Base-by-base conservation (phyloP, 169 alveolate genomes). In the Plasmodium ovale region DNA sequence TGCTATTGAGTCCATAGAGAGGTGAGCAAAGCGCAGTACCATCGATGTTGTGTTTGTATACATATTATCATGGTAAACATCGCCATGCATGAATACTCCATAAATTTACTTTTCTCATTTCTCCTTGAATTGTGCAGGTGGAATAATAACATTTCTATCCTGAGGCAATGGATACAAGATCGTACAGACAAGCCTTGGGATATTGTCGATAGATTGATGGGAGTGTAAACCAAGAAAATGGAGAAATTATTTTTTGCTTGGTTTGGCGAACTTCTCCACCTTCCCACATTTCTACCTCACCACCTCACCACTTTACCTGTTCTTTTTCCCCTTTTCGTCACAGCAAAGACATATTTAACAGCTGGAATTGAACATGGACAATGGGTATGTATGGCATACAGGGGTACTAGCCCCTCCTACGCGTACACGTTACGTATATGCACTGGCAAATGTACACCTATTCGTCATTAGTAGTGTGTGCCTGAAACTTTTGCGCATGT, bases 81-180 rank as follows among this genome's bases (percentile, higher is more conserved):
- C 7, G 27, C 35, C 21, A 21, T 56, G 3, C 19, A 60, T 27
- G 44, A 10, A 60, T 60, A 60, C n/a, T n/a, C 27, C 37, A 51
- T 23, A 47, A 35, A 23, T 37, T 39, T 67, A 27, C 37, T 44
- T 47, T 69, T 69, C 3, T 19, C 25, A 0, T 19, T 19, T 69
- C 3, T n/a, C 21, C 16, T 72, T 62, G 14, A 37, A 65, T 35
- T 35, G 42, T 6, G 44, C 31, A 82, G 90, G 29, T 82, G 90
- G 90, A 82, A 82, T 51, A 82, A 82, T 49, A 82, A 82, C 42
- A 82, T 82, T 53, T 82, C 25, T 35, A 33, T 82, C 39, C 70
- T 82, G 21, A 82, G 39, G 29, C 90, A 82, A 59, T 82, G 90
- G 90, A 67, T 82, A 19, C 90, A 82, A 69, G 44, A 82, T 54